Conservation (phyloP, 2,329 filamentous ascomycete species). For the Aspergillus niger region DNA sequence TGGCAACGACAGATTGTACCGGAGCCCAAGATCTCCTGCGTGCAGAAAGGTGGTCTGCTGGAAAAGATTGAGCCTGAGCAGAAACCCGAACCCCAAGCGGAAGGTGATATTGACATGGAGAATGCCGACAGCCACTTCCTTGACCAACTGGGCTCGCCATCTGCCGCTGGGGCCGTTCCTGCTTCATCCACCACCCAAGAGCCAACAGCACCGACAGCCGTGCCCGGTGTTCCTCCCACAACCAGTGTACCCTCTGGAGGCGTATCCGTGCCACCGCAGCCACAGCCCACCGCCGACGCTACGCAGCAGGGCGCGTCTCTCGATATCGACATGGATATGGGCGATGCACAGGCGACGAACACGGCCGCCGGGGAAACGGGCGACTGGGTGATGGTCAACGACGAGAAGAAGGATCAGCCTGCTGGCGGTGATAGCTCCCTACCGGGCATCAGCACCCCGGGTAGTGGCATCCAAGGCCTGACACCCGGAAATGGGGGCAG, state of each 20-base stretch:
- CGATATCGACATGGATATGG: slow-evolving; percentile 57
- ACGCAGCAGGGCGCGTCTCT: slow-evolving; percentile 17
- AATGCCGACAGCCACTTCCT: slow-evolving; percentile 33
- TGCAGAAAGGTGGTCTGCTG: slow-evolving; percentile 76
- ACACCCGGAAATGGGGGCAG: slow-evolving; percentile 26
- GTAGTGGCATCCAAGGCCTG: slow-evolving; percentile 28
- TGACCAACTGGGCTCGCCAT: slow-evolving; percentile 38
- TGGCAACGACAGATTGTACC: slow-evolving; percentile 68
- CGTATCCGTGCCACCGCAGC: neutral
- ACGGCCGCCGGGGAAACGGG: slow-evolving; percentile 53
- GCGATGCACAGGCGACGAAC: slow-evolving; percentile 41
- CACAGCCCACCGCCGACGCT: slow-evolving; percentile 23
- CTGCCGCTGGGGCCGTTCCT: slow-evolving; percentile 12
- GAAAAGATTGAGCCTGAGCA: slow-evolving; percentile 51
- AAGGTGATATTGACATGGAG: slow-evolving; percentile 40
- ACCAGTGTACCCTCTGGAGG: slow-evolving; percentile 6
- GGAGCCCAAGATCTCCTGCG: slow-evolving; percentile 66
- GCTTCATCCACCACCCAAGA: slow-evolving; percentile 51
- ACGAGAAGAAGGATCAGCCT: slow-evolving; percentile 52
- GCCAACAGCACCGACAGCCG: slow-evolving; percentile 43
- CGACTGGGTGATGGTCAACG: slow-evolving; percentile 76
- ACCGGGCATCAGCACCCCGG: slow-evolving; percentile 20
- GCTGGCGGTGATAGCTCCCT: slow-evolving; percentile 13
- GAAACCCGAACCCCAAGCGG: slow-evolving; percentile 21
- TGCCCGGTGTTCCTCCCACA: neutral